A percentile compares a stretch with the other conserved stretches of the same genome.
These are phyloP conservation scores for Coemansia sp. DNA, from an alignment of 192 early-diverging fungal genomes.

Conservation along the genomic window DNA sequence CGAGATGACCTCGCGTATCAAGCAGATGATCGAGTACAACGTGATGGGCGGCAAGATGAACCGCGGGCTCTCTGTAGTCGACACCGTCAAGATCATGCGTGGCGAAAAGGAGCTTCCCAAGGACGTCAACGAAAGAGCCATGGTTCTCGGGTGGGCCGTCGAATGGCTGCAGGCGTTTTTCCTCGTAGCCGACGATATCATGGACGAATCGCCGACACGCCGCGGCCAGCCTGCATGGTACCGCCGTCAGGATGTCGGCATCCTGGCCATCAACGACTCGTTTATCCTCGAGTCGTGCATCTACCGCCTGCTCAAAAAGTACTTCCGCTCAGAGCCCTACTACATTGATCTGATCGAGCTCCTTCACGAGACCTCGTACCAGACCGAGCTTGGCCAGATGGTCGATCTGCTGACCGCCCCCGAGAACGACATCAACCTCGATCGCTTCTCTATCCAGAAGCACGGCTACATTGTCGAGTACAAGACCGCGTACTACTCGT, in stretches of 20 bases:
- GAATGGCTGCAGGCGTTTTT: constrained; percentile 99
- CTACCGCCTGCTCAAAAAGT: constrained; percentile 92
- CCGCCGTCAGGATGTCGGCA: constrained; percentile 75
- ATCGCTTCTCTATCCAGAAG: constrained; percentile 89
- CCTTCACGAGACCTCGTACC: constrained; percentile 93
- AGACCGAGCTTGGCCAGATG: constrained; percentile 97
- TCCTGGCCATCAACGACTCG: constrained; percentile 94
- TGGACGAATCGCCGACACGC: constrained; percentile 94
- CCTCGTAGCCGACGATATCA: constrained; percentile 98
- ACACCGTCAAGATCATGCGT: constrained; percentile 80
- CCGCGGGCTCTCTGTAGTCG: constrained; percentile 93
- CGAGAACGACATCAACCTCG: constrained; percentile 90
- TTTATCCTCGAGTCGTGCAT: constrained; percentile 92
- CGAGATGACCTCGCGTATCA: constrained; percentile 67
- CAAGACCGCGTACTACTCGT: constrained; percentile 99
- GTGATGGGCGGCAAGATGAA: constrained; percentile 90
- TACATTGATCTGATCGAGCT: constrained; percentile 92
- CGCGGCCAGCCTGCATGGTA: constrained; percentile 99
- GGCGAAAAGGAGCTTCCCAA: constrained; percentile 64
- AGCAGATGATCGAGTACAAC: constrained; percentile 64
- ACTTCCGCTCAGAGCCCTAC: constrained; percentile 83
- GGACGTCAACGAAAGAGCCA: constrained; percentile 83
- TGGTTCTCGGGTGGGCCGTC: constrained; percentile 92
- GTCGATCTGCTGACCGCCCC: constrained; percentile 98
- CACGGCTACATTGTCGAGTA: constrained; percentile 92